phyloP scores from a whole-genome alignment of 208 protist species.

The Wallacemonas collosoma region DNA sequence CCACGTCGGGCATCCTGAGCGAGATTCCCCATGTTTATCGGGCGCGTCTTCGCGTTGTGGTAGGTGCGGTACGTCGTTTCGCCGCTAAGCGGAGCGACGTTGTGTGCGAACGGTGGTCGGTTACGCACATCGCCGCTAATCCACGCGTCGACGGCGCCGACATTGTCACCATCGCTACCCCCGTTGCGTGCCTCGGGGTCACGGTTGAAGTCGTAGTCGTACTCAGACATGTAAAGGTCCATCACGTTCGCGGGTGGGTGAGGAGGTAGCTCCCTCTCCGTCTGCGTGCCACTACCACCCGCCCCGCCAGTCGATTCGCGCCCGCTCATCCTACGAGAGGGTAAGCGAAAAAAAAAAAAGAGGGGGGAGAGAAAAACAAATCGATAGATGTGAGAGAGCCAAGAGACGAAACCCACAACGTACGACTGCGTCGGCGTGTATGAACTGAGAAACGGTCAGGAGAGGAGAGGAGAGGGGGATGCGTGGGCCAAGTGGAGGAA shows the following conservation, averaged over 20 bases:
- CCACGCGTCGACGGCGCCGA: conserved; percentile 14
- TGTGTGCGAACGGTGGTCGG: conserved; percentile 61
- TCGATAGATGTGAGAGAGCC: too few species aligned
- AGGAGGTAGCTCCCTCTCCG: conserved; percentile 33
- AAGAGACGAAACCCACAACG: too few species aligned
- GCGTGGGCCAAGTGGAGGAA: too few species aligned
- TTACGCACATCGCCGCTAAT: conserved; percentile 82
- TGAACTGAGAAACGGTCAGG: too few species aligned
- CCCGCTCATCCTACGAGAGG: background rate
- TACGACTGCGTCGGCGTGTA: too few species aligned
- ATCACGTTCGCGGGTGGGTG: conserved; percentile 78
- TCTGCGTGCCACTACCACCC: background rate
- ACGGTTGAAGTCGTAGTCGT: conserved; percentile 90
- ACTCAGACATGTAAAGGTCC: conserved; percentile 79
- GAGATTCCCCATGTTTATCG: conserved; percentile 2
- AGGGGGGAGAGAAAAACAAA: background rate
- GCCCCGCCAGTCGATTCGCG: background rate
- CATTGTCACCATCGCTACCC: conserved; percentile 1
- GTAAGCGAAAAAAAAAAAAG: background rate
- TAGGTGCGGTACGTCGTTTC: conserved; percentile 54
- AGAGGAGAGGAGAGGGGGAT: too few species aligned
- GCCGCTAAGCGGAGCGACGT: conserved; percentile 23
- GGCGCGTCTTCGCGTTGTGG: conserved; percentile 9
- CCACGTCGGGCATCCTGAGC: conserved; percentile 4
- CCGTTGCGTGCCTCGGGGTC: conserved; percentile 20